These are phyloP conservation scores for Mucor mucedo DNA, from an alignment of 371 early-diverging fungal species.

Conservation along the genomic window DNA sequence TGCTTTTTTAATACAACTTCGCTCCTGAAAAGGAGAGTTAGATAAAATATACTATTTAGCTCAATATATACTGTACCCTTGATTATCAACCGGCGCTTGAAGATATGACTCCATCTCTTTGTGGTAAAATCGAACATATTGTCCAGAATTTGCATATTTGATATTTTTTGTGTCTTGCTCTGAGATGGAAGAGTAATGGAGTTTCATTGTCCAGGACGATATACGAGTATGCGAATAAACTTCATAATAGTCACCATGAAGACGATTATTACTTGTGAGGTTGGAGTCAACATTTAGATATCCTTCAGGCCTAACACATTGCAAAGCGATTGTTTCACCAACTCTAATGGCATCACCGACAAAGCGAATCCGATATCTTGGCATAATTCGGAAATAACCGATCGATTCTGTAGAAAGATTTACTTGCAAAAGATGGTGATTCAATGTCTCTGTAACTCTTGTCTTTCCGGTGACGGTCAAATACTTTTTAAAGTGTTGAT, in stretches of 20 bases:
- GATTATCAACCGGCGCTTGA: conserved; percentile 26
- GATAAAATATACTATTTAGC: conserved; percentile 5
- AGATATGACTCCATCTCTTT: conserved; percentile 62
- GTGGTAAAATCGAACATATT: conserved; percentile 59
- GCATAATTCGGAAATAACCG: conserved; percentile 59
- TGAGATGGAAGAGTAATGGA: conserved; percentile 29
- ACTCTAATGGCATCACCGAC: conserved; percentile 61
- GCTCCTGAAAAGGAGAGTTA: neutral
- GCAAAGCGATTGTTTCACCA: conserved; percentile 57
- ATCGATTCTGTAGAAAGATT: conserved; percentile 45
- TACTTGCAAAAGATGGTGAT: conserved; percentile 39
- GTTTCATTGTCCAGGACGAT: conserved; percentile 44
- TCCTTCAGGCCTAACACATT: conserved; percentile 58
- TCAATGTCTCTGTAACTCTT: conserved; percentile 9
- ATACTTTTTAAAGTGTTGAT: conserved; percentile 51
- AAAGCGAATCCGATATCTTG: conserved; percentile 58
- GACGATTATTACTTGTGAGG: conserved; percentile 27
- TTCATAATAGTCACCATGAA: conserved; percentile 29
- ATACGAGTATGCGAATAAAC: conserved; percentile 42
- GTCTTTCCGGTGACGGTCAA: conserved; percentile 55
- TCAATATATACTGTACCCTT: conserved; percentile 20
- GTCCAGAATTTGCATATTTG: conserved; percentile 46
- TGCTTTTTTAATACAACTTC: conserved; percentile 40
- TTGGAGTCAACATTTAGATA: conserved; percentile 45
- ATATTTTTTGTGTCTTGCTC: conserved; percentile 26